Base-by-base conservation (phyloP, 805 yeast species). In the Myxozyma monticola region DNA sequence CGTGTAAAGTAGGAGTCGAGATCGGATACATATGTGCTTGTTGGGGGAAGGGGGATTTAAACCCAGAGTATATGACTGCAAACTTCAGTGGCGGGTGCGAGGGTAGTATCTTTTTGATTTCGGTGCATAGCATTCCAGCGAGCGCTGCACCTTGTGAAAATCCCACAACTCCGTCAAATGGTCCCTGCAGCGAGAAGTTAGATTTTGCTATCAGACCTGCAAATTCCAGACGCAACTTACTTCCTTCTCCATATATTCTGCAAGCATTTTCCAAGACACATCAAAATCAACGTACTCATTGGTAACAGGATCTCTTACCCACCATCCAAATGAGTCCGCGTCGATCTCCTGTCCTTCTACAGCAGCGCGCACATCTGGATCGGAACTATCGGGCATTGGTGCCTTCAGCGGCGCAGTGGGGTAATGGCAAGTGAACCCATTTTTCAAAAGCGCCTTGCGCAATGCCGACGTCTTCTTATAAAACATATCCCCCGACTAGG, bases 81-180 rank as follows among this genome's bases (percentile, higher is more conserved):
- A 89, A 88, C 62, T 86, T 81, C 61, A 91, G 73, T 20, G 67
- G 65, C 2, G 69, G 70, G 44, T 80, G 83, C 56, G 62, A 49
- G 61, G 80, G 79, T 31, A 81, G 78, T 35, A 83, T 60, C 21
- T 76, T 74, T 20, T 77, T 73, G 56, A 84, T 81, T 34, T 76
- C 74, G 58, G 81, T 79, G 37, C 86, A 73, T 26, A 89, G 65
- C 22, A 87, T 73, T 1, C 91, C 86, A 0, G 88, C 83, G 30
- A 91, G 70, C 1, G 93, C 95, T 5, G 97, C 95, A 55, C 99
- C 99, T 67, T 93, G 98, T 9, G 95, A 84, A 66, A 91, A 91
- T 0, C 97, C 98, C 37, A 93, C 69, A 18, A 91, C 70, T 4
- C 98, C 99, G 20, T 84, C 85, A 59, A 88, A 86, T 1, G 97